These are phyloP conservation scores for Talaromyces piceae DNA, from an alignment of 2,329 filamentous ascomycete species.

Conservation along the genomic window DNA sequence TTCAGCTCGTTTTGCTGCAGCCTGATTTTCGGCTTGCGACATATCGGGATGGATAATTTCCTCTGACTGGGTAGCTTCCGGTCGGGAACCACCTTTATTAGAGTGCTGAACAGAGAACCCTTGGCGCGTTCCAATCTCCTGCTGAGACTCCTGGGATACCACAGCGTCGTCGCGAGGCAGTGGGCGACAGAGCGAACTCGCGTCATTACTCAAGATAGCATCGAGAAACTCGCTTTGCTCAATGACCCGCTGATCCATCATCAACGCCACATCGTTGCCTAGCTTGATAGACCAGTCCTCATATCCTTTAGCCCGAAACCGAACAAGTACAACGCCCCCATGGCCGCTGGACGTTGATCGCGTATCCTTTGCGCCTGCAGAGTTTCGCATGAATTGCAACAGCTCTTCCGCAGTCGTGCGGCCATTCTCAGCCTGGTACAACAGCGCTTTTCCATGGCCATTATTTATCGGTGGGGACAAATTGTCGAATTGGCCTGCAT, in stretches of 20 bases:
- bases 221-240: conserved; percentile 89
- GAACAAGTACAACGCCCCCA: conserved; percentile 68
- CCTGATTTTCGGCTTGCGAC: conserved; percentile 12
- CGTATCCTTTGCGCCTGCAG: conserved; percentile 66
- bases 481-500: conserved; percentile 65
- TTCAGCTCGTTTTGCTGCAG: conserved; percentile 15
- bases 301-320: conserved; percentile 55
- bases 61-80: not conserved
- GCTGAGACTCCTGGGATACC: conserved; percentile 31
- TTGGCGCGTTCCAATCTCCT: conserved; percentile 12
- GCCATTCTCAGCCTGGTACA: conserved; percentile 54
- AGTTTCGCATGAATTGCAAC: conserved; percentile 64
- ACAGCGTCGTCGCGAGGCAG: conserved; percentile 43
- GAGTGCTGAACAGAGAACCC: not conserved
- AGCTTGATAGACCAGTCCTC: conserved; percentile 64
- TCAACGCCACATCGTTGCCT: conserved; percentile 59
- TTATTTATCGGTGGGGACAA: conserved; percentile 67
- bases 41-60: conserved; percentile 4
- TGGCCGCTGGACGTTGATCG: conserved; percentile 57
- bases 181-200: conserved; percentile 61
- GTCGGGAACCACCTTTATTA: conserved; percentile 12
- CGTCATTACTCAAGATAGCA: conserved; percentile 75
- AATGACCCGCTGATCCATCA: conserved; percentile 72
- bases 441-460: conserved; percentile 73
- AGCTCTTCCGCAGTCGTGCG: conserved; percentile 68